Conservation (phyloP, 164 flowering plant species). For the Cinnamomum chago region DNA sequence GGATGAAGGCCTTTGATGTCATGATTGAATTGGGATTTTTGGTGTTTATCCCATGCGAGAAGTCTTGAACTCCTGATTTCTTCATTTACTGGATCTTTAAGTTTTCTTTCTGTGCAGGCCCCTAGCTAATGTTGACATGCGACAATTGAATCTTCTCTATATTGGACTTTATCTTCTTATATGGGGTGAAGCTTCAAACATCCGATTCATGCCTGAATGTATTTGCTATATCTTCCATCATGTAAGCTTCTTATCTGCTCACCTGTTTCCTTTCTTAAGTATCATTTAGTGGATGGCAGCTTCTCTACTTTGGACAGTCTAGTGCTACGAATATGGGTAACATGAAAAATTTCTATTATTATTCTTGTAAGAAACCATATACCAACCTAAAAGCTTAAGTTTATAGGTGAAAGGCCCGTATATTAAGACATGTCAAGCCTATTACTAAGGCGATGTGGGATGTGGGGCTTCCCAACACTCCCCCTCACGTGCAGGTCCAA, state of each 20-base stretch:
- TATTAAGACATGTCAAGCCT: too few species aligned
- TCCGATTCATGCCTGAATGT: constrained; percentile 99
- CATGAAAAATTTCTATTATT: neutral
- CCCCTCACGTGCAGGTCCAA: too few species aligned
- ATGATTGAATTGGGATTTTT: neutral
- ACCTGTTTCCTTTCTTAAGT: too few species aligned
- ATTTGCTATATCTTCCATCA: constrained; percentile 91
- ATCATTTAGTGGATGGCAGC: neutral
- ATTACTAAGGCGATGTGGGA: too few species aligned
- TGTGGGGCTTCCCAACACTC: too few species aligned
- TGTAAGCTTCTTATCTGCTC: constrained; percentile 40
- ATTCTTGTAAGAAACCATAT: neutral
- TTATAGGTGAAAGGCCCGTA: too few species aligned
- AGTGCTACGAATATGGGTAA: neutral
- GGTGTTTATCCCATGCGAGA: neutral
- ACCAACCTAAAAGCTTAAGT: too few species aligned
- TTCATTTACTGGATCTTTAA: neutral
- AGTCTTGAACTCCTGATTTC: neutral
- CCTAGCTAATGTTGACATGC: constrained; percentile 41
- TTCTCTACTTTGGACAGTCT: neutral
- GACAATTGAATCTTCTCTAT: constrained; percentile 76
- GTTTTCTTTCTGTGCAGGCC: constrained; percentile 32
- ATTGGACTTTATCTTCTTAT: constrained; percentile 94
- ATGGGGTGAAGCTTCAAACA: constrained; percentile 99
- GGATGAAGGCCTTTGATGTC: neutral